phyloP scores from a whole-genome alignment of 495 filamentous ascomycete genomes.

The Daldinia vernicosa region DNA sequence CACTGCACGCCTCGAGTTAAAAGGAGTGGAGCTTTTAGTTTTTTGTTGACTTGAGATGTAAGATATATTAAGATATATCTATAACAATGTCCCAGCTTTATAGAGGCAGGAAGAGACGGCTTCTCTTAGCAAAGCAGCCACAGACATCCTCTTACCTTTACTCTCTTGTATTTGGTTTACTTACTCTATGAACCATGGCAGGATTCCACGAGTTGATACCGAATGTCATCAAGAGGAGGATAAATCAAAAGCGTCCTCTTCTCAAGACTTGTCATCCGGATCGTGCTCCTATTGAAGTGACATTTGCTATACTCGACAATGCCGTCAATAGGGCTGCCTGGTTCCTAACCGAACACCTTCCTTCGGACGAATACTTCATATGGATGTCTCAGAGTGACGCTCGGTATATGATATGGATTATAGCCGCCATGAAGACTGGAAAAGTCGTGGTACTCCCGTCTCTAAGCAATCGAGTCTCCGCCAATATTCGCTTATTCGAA shows the following conservation, averaged over 20 bases:
- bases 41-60: constrained; percentile 11
- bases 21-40: neutral
- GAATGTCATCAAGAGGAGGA: constrained; percentile 32
- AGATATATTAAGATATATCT: constrained; percentile 28
- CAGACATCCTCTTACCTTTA: neutral
- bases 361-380: constrained; percentile 36
- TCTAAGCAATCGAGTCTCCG: constrained; percentile 33
- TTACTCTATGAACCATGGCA: constrained; percentile 23
- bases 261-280: constrained; percentile 36
- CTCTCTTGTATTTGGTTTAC: neutral
- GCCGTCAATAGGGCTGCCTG: constrained; percentile 41
- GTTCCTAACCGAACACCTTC: constrained; percentile 39
- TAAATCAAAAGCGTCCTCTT: constrained; percentile 30
- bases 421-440: constrained; percentile 43
- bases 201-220: constrained; percentile 40
- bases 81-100: neutral
- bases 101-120: neutral
- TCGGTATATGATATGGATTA: constrained; percentile 38
- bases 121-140: neutral
- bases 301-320: constrained; percentile 37
- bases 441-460: constrained; percentile 41
- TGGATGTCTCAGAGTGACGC: constrained; percentile 41
- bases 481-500: constrained; percentile 37
- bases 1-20: constrained; percentile 12
- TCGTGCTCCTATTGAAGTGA: constrained; percentile 30